Evolutionary conservation across 1,139 yeast genomes (phyloP), one percentile per base, ranked within the genome.

Genomic region (Nakaseomyces sp.): DNA sequence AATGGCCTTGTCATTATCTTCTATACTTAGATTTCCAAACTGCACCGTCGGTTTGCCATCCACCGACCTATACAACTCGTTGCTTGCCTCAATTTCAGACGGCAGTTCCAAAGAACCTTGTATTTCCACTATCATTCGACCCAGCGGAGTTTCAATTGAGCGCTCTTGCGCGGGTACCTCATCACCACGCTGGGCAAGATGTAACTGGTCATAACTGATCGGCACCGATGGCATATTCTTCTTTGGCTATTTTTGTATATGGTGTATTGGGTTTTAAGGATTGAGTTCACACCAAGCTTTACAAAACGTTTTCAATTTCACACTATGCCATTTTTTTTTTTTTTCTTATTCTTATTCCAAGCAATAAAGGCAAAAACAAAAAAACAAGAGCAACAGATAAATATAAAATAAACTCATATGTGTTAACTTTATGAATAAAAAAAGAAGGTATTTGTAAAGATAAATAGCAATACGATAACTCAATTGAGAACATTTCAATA

Each of bases 61-160:
- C 4, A 46, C 64, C 65, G 22, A 46, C 2, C 52, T 52, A 49
- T 66, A 69, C 32, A 63, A 4, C 45, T 49, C 1, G 41, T 45
- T 5, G 54, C 49, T 17, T 75, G 74, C 31, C 64, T 15, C 22
- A 20, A 41, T 65, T 20, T 56, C 57, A 1, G 55, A 48, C 0
- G 88, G 88, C 1, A 77, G 56, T 45, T 77, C 74, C 37, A 82
- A 59, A 30, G 77, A 84, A 3, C 91, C 91, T 58, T 82, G 91
- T 15, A 82, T 81, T 58, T 82, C 91, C 20, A 82, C 51, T 9
- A 82, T 54, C 1, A 74, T 69, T 30, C 77, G 68, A 0, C 89
- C 91, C 40, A 66, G 62, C 0, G 80, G 73, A 0, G 89, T 58
- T n/a, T 44, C 44, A 5, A 58, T 49, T 3, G 53, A 40, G 12